Conservation (phyloP, 768 basidiomycete species). For the Boletus sensibilis region DNA sequence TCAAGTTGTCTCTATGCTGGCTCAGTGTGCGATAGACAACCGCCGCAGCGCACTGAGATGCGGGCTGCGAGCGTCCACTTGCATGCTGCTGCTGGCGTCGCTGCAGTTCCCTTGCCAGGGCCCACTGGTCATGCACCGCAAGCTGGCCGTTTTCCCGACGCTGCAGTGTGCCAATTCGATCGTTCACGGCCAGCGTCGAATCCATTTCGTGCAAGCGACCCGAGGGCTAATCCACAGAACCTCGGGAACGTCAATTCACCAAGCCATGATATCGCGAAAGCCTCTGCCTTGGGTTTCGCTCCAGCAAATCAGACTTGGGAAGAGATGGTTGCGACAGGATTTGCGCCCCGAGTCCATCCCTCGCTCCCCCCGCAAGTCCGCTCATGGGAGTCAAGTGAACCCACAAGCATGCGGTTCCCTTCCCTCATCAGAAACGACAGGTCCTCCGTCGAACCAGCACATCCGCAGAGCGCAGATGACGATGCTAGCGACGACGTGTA, state of each 20-base stretch:
- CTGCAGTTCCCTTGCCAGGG: background rate
- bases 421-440: background rate
- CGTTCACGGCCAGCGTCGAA: background rate
- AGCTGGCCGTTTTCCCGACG: background rate
- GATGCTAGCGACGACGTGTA: slow-evolving; percentile 6
- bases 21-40: slow-evolving; percentile 6
- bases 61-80: background rate
- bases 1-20: background rate
- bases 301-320: slow-evolving; percentile 11
- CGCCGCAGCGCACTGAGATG: background rate
- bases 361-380: background rate
- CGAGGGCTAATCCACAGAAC: background rate
- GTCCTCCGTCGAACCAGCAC: background rate
- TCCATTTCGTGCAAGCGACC: background rate
- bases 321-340: background rate
- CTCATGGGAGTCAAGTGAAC: background rate
- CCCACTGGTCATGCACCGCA: background rate
- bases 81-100: background rate
- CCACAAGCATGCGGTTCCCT: background rate
- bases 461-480: background rate
- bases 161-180: background rate
- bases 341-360: background rate
- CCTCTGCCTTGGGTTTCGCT: background rate
- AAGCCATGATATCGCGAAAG: background rate
- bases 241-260: background rate